Base-by-base conservation (phyloP, 2,329 filamentous ascomycete genomes). In the Aspergillus quadrilineatus region DNA sequence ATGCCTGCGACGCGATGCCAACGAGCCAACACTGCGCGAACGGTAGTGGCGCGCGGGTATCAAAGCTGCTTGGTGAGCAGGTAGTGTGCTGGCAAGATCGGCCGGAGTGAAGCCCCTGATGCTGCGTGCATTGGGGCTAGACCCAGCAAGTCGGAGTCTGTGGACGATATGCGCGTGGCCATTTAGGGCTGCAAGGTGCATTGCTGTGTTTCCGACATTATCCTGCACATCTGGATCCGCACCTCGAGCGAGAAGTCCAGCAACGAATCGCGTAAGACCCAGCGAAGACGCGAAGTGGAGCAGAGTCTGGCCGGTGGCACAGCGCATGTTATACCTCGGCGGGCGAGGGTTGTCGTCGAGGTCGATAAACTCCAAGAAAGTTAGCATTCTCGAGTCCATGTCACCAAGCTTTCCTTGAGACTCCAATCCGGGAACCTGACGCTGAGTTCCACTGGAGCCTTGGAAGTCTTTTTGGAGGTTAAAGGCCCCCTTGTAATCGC, bases 181-280 rank as follows among this genome's bases (percentile, higher is more conserved):
- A 71, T 89, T 87, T 67, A 95, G 82, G 28, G 89, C 86, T 17
- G 91, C 90, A 68, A 93, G 83, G 71, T 95, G 90, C 76, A 95
- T 82, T 12, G 91, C 86, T 4, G 89, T 91, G 72, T 90, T 93
- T 22, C 90, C 90, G 49, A 88, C 88, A 60, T 86, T 88, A 69
- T 96, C 91, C 54, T 85, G 83, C 37, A 86, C 78, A 65, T 93
- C 86, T 1, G 88, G 85, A 66, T 89, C 88, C 17, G 89, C 90
- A n/a, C 90, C 89, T 61, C 89, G 83, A 8, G 87, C 88, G 17
- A 95, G 77, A 28, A 95, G 80, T 30, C 87, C 89, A 10, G 89
- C 89, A 49, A 89, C 89, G 61, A 95, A 88, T 46, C 89, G 84
- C 60, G 87, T 83, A 63, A 91, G 82, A 5, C 90, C 90, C 10